A percentile compares a stretch with the other conserved stretches of the same genome.
These are phyloP conservation scores for Amphibolis antarctica DNA, from an alignment of 106 monocot species.

Conservation along the genomic window DNA sequence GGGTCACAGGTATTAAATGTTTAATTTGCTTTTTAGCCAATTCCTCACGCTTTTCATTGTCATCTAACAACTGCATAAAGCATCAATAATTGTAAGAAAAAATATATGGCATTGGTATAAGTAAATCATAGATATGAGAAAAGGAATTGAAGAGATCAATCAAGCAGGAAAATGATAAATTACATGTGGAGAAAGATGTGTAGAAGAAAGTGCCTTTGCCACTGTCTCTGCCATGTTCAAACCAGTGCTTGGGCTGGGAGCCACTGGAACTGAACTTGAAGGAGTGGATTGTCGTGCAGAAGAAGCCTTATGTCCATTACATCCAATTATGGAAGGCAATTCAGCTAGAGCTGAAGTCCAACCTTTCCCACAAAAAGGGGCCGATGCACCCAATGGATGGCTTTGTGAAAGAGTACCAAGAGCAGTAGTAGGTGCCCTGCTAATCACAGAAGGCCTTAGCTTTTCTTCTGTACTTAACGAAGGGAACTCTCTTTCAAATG, in stretches of 20 bases:
- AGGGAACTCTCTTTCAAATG: conserved; percentile 76
- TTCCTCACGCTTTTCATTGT: too few species aligned
- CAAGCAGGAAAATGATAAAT: background rate
- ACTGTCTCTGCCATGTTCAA: conserved; percentile 79
- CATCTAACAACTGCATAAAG: too few species aligned
- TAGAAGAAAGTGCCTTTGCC: conserved; percentile 38
- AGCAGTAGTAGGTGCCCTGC: conserved; percentile 26
- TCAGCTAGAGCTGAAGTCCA: conserved; percentile 69
- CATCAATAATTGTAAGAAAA: too few species aligned
- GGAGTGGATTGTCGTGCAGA: conserved; percentile 14
- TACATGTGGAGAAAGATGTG: conserved; percentile 37
- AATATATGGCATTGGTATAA: too few species aligned
- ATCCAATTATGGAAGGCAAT: conserved; percentile 27
- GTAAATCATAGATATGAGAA: too few species aligned
- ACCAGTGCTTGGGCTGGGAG: conserved; percentile 20
- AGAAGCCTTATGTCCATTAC: conserved; percentile 10
- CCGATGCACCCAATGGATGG: conserved; percentile 28
- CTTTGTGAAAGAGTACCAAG: conserved; percentile 25
- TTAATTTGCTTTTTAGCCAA: too few species aligned
- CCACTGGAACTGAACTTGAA: conserved; percentile 4
- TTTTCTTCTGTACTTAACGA: conserved; percentile 58
- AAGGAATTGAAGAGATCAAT: too few species aligned
- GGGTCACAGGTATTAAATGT: too few species aligned
- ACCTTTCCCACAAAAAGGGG: conserved; percentile 30
- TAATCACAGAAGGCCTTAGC: conserved; percentile 23